These are phyloP conservation scores for Aspergillus sp. DNA, from an alignment of 2,329 filamentous ascomycete species.

Conservation along the genomic window DNA sequence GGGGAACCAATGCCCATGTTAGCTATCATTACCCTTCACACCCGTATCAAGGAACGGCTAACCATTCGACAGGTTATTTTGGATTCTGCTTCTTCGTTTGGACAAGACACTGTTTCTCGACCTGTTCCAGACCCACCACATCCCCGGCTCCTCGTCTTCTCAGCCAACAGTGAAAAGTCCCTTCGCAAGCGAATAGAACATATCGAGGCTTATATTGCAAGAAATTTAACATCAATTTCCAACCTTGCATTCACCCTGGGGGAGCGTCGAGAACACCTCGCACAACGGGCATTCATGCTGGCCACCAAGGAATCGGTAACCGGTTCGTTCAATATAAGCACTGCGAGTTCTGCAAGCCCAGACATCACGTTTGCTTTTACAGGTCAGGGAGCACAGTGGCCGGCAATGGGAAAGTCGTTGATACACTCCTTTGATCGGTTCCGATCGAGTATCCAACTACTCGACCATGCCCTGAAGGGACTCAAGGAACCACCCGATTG, in stretches of 20 bases:
- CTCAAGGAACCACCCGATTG: background rate
- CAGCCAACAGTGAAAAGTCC: slow-evolving; percentile 1
- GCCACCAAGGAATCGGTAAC: background rate
- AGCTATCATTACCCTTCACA: background rate
- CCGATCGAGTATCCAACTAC: background rate
- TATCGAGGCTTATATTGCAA: background rate
- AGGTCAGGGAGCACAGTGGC: slow-evolving; percentile 25
- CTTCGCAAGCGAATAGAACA: background rate
- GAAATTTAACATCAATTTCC: background rate
- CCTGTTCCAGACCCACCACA: background rate
- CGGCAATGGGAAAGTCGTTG: slow-evolving; percentile 18
- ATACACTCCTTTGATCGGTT: background rate
- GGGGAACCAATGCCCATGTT: slow-evolving; percentile 16
- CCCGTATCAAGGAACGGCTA: background rate
- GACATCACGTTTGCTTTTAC: slow-evolving; percentile 18
- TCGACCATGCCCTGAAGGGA: background rate
- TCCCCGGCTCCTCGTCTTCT: slow-evolving; percentile 6
- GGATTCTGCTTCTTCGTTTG: background rate
- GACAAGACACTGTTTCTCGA: background rate
- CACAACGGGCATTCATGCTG: background rate
- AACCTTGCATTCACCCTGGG: slow-evolving; percentile 15
- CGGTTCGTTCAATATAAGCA: background rate
- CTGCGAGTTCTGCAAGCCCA: background rate
- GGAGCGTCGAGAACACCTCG: slow-evolving; percentile 8
- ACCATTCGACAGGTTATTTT: background rate